These are phyloP conservation scores for Miamiensis avidus DNA, from an alignment of 169 alveolate species.

Conservation along the genomic window DNA sequence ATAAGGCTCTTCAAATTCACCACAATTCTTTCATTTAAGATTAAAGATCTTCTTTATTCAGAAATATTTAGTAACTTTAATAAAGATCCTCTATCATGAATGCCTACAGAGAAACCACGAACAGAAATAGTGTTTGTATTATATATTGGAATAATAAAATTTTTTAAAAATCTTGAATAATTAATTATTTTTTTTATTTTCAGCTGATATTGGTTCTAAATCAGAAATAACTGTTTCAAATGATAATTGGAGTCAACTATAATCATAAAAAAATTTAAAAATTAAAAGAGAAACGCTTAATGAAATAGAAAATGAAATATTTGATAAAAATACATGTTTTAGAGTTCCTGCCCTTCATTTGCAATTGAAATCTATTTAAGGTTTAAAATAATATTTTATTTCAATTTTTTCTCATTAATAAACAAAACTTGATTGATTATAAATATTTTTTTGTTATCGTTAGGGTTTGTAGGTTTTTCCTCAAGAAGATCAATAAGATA, in stretches of 20 bases:
- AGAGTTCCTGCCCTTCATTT: not conserved
- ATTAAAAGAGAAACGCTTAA: not conserved
- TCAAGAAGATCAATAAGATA: not conserved
- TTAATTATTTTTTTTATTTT: no score
- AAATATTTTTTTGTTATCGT: not conserved
- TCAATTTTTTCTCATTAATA: no score
- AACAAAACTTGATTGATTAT: no score
- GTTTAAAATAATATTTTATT: not conserved
- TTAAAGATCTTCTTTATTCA: not conserved
- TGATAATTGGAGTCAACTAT: no score
- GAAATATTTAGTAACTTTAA: not conserved
- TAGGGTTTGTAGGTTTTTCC: not conserved
- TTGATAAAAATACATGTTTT: not conserved
- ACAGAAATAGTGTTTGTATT: no score
- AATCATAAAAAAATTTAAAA: no score
- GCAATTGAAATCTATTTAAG: not conserved
- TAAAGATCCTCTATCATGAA: no score
- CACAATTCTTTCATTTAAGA: not conserved
- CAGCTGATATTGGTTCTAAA: no score
- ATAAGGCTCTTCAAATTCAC: not conserved
- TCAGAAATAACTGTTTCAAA: no score
- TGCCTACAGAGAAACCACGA: no score
- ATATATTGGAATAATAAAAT: no score
- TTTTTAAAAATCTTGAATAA: no score
- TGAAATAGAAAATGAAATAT: not conserved